Percentiles rank a stretch among this genome's conserved stretches.
phyloP scores from a whole-genome alignment of 768 basidiomycete species.

The Suillus brevipes region DNA sequence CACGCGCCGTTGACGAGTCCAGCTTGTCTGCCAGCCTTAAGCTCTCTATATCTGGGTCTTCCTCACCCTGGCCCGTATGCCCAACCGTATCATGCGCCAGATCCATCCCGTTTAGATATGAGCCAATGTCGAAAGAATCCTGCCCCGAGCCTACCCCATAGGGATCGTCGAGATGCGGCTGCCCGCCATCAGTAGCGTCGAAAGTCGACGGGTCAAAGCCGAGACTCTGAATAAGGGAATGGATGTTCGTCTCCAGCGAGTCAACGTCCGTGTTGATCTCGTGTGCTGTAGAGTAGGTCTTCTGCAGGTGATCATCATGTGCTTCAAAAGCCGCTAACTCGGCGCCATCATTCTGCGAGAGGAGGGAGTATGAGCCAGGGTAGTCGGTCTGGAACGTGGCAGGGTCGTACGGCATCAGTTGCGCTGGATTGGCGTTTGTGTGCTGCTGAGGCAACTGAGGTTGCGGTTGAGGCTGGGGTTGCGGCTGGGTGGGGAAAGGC shows the following conservation, averaged over 20 bases:
- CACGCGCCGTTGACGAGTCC: conserved; percentile 35
- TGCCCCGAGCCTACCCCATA: conserved; percentile 4
- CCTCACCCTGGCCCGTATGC: conserved; percentile 21
- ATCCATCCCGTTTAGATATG: conserved; percentile 37
- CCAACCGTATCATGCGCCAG: conserved; percentile 29
- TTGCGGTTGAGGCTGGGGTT: conserved; percentile 22
- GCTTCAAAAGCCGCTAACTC: conserved; percentile 36
- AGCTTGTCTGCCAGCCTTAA: conserved; percentile 32
- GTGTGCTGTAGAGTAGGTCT: conserved; percentile 56
- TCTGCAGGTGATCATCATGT: conserved; percentile 46
- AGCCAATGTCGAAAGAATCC: conserved; percentile 41
- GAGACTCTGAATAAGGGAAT: conserved; percentile 69
- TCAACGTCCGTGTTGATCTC: conserved; percentile 77
- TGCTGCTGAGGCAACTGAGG: background rate
- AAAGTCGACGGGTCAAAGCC: conserved; percentile 56
- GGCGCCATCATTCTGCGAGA: conserved; percentile 26
- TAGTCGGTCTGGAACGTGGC: conserved; percentile 20
- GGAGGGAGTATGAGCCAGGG: conserved; percentile 25
- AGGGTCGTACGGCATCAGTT: conserved; percentile 23
- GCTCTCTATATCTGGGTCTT: conserved; percentile 28
- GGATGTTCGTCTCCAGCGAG: conserved; percentile 64
- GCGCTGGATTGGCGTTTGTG: conserved; percentile 13
- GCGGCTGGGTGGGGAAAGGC: conserved; percentile 18
- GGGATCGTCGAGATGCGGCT: conserved; percentile 10
- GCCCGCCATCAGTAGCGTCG: conserved; percentile 7